Evolutionary conservation across 352 stramenopile genomes (phyloP), one percentile per base, ranked within the genome.

Genomic region (Pythium monospermum): DNA sequence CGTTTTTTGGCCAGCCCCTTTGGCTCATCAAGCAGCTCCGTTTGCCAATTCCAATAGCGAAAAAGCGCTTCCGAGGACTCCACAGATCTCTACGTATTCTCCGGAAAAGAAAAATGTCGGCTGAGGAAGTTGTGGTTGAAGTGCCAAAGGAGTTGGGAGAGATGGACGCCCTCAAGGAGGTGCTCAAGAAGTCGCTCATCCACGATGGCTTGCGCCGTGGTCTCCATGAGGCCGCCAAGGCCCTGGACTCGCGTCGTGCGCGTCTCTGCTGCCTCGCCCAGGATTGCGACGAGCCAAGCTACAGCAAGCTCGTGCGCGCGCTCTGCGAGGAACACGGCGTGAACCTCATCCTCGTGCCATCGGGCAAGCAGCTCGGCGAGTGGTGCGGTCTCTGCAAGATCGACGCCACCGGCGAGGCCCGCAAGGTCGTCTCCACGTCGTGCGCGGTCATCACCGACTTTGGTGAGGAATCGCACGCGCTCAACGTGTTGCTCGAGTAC

Each of bases 351-450:
- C 79, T 96, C 62, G 86, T 96, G 46, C 84, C 88, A 18, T 89
- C 81, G 63, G 89, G 95, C 61, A 98, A 98, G 83, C 91, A 99
- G 64, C 84, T 99, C 43, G 97, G 97, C 72, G 95, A 99, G 74
- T 99, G 95, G 96, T 98, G 94, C 65, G 97, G 97, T 64, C 89
- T 99, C 59, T 98, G 94, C 87, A 99, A 99, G 85, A 95, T 99
- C 68, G 94, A 99, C 76, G 76, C 75, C 49, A 85, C 98, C 53
- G 97, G 97, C 45, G 89, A 98, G 68, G 91, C 97, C 51, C 97
- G 95, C 72, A 99, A 99, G 92, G 96, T 98, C 49, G 96, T 99
- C 27, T 96, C 93, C 45, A 99, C 94, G 48, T 99, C 94, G 53
- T 98, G 91, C 73, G 94, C 94, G 55, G 96, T 99, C 61, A 97